These are phyloP conservation scores for Conticribra guillardii DNA, from an alignment of 108 stramenopile species.

Conservation along the genomic window DNA sequence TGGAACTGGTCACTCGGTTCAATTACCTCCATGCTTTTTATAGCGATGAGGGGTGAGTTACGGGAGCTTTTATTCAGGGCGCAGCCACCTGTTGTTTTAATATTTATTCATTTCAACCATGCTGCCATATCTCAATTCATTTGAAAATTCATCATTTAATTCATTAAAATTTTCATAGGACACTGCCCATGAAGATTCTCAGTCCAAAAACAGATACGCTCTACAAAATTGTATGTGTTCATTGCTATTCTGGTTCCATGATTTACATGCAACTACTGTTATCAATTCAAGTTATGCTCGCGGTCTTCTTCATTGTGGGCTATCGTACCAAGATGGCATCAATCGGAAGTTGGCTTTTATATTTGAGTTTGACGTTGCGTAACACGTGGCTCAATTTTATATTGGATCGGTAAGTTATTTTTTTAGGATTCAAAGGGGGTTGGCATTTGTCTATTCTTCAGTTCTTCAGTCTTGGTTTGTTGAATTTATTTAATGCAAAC, in stretches of 20 bases:
- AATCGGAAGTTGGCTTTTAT: slow-evolving; percentile 76
- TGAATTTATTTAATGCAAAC: neutral
- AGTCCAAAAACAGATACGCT: slow-evolving; percentile 70
- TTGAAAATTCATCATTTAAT: too few relatives aligned
- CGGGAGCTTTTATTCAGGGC: neutral
- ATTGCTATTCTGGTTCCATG: slow-evolving; percentile 73
- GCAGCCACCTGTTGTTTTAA: neutral
- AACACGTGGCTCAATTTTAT: slow-evolving; percentile 90
- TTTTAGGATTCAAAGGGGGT: neutral
- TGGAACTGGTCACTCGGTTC: slow-evolving; percentile 71
- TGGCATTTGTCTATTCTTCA: neutral
- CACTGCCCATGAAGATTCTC: slow-evolving; percentile 69
- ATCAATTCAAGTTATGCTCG: slow-evolving; percentile 60
- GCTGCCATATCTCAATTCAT: too few relatives aligned
- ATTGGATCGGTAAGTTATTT: slow-evolving; percentile 62
- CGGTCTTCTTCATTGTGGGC: slow-evolving; percentile 68
- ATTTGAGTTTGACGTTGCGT: slow-evolving; percentile 75
- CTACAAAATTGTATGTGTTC: slow-evolving; percentile 72
- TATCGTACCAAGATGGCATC: slow-evolving; percentile 62
- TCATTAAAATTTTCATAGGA: slow-evolving; percentile 34
- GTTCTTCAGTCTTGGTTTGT: neutral
- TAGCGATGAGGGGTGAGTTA: slow-evolving; percentile 74
- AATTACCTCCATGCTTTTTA: slow-evolving; percentile 82
- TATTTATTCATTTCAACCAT: neutral
- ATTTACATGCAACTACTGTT: slow-evolving; percentile 64